Evolutionary conservation across 225 moss, liverwort and hornwort species (phyloP).

Genomic region (Marchantia paleacea): DNA sequence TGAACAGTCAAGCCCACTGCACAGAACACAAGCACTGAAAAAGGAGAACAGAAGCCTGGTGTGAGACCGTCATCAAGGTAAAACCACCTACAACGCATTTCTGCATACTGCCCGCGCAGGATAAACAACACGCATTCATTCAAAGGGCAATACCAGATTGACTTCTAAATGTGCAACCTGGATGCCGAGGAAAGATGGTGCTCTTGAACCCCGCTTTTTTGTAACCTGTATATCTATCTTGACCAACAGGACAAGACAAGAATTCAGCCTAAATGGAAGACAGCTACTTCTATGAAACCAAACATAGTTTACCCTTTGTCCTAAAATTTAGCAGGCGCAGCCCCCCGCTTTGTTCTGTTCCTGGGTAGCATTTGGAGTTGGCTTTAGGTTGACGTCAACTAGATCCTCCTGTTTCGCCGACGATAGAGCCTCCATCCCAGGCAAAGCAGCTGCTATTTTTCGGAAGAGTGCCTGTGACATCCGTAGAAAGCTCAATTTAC

Average conservation of each 20-base stretch:
- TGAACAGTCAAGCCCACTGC: slow-evolving; percentile 24
- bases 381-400: slow-evolving; percentile 71
- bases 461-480: slow-evolving; percentile 75
- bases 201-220: slow-evolving; percentile 18
- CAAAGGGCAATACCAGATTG: slow-evolving; percentile 21
- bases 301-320: slow-evolving; percentile 8
- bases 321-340: slow-evolving; percentile 59
- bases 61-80: slow-evolving; percentile 24
- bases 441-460: slow-evolving; percentile 93
- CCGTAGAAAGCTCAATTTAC: background rate
- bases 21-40: slow-evolving; percentile 20
- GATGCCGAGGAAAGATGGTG: slow-evolving; percentile 16
- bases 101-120: slow-evolving; percentile 20
- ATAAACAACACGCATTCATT: slow-evolving; percentile 15
- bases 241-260: slow-evolving; percentile 31
- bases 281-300: slow-evolving; percentile 29
- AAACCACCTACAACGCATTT: slow-evolving; percentile 27
- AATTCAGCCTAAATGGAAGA: slow-evolving; percentile 34
- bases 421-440: slow-evolving; percentile 95
- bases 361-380: slow-evolving; percentile 48
- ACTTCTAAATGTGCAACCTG: slow-evolving; percentile 18
- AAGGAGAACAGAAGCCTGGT: slow-evolving; percentile 24
- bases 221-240: slow-evolving; percentile 31
- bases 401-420: slow-evolving; percentile 74
- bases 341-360: slow-evolving; percentile 50